Percentiles rank a stretch among this genome's conserved stretches.
phyloP scores from a whole-genome alignment of 371 early-diverging fungal species.

The Mucor indicus region DNA sequence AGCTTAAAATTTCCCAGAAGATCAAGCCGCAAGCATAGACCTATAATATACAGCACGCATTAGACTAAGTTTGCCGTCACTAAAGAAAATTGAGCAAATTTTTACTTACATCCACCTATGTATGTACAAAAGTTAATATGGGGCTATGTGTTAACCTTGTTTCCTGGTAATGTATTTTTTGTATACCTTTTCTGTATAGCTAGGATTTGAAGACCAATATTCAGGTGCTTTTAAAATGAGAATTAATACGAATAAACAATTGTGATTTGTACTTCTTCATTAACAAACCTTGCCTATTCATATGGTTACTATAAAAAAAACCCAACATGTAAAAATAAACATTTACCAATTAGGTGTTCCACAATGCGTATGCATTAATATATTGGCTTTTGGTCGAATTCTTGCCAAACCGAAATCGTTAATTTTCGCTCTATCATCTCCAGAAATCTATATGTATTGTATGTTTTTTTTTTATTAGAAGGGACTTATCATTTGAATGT shows the following conservation, averaged over 20 bases:
- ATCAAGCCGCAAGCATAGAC: conserved; percentile 77
- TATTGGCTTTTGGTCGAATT: conserved; percentile 66
- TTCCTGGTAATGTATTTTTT: no score
- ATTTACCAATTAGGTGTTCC: conserved; percentile 79
- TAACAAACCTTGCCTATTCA: background rate
- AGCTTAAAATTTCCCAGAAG: conserved; percentile 79
- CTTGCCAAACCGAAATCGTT: conserved; percentile 82
- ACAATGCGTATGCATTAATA: conserved; percentile 69
- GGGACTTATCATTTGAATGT: background rate
- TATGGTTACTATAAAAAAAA: background rate
- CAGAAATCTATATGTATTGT: conserved; percentile 39
- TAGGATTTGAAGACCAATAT: conserved; percentile 68
- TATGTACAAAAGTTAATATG: background rate
- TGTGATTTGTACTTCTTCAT: background rate
- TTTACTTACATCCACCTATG: conserved; percentile 33
- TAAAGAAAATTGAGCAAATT: background rate
- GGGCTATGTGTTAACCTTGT: conserved; percentile 19
- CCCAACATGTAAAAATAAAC: background rate
- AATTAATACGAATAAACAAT: background rate
- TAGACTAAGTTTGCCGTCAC: background rate
- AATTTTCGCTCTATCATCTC: conserved; percentile 70
- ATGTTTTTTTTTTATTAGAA: background rate
- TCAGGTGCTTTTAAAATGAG: conserved; percentile 57
- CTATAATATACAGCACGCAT: conserved; percentile 4
- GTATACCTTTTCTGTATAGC: conserved; percentile 81